phyloP scores from a whole-genome alignment of 495 filamentous ascomycete species.

The Penicillium antarcticum region DNA sequence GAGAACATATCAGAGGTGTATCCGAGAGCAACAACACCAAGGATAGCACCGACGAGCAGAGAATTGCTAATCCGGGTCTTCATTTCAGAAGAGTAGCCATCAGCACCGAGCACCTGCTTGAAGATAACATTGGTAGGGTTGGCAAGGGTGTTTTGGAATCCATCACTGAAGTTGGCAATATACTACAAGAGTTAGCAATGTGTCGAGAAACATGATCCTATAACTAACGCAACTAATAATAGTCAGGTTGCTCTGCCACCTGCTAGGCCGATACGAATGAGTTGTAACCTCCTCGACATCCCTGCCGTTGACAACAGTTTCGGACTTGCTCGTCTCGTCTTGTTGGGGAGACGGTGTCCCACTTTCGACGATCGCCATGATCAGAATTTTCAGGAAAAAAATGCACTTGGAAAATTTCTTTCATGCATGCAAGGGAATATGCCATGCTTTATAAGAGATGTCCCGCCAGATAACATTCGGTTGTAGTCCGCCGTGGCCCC shows the following conservation, averaged over 20 bases:
- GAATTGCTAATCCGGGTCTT: conserved; percentile 36
- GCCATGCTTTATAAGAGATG: neutral
- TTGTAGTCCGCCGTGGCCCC: neutral
- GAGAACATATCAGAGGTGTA: conserved; percentile 34
- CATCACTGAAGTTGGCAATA: conserved; percentile 38
- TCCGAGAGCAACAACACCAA: conserved; percentile 31
- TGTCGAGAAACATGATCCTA: neutral
- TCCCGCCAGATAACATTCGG: neutral
- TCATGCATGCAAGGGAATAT: neutral
- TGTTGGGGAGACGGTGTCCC: neutral
- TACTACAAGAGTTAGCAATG: conserved; percentile 19
- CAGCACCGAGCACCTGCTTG: conserved; percentile 25
- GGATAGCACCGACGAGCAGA: conserved; percentile 31
- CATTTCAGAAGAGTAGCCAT: conserved; percentile 30
- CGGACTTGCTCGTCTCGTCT: neutral
- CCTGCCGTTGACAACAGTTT: neutral
- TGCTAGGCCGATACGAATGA: conserved; percentile 13
- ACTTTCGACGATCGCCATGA: neutral
- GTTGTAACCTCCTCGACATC: neutral
- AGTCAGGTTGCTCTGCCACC: conserved; percentile 26
- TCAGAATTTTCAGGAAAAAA: neutral
- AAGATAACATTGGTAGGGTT: conserved; percentile 40
- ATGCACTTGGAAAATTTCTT: no score
- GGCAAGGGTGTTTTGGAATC: conserved; percentile 31
- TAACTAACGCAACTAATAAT: conserved; percentile 24